These are phyloP conservation scores for Talaromyces wortmannii DNA, from an alignment of 495 filamentous ascomycete species.

Conservation along the genomic window DNA sequence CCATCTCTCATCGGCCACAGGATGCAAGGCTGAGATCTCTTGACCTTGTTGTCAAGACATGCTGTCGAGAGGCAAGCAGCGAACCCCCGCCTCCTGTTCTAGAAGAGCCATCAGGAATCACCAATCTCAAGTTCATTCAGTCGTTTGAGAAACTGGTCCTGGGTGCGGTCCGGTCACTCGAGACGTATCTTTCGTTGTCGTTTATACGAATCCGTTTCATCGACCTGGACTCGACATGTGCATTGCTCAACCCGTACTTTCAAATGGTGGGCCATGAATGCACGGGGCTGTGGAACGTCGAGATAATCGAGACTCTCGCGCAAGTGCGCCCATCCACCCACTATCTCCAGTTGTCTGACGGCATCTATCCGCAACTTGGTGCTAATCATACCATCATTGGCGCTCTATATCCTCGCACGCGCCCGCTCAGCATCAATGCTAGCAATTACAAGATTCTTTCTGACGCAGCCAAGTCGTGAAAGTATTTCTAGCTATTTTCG, in stretches of 20 bases:
- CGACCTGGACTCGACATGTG: slow-evolving; percentile 52
- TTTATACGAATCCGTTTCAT: slow-evolving; percentile 64
- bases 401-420: slow-evolving; percentile 20
- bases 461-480: slow-evolving; percentile 21
- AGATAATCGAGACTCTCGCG: slow-evolving; percentile 50
- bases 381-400: slow-evolving; percentile 21
- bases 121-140: slow-evolving; percentile 58
- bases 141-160: slow-evolving; percentile 60
- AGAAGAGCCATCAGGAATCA: slow-evolving; percentile 56
- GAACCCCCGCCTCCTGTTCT: slow-evolving; percentile 12
- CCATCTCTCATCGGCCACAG: slow-evolving; percentile 27
- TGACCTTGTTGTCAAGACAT: slow-evolving; percentile 63
- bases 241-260: slow-evolving; percentile 60
- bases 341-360: slow-evolving; percentile 52
- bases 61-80: slow-evolving; percentile 47
- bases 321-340: slow-evolving; percentile 43
- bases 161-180: slow-evolving; percentile 49
- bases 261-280: slow-evolving; percentile 48
- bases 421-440: slow-evolving; percentile 24
- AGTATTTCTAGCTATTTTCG: background rate
- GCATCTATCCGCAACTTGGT: slow-evolving; percentile 32
- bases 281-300: slow-evolving; percentile 62
- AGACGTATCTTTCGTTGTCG: slow-evolving; percentile 42
- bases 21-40: slow-evolving; percentile 48
- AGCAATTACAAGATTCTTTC: slow-evolving; percentile 27